Evolutionary conservation across 2,329 filamentous ascomycete genomes (phyloP).

Genomic region (Neospermospora avenae): DNA sequence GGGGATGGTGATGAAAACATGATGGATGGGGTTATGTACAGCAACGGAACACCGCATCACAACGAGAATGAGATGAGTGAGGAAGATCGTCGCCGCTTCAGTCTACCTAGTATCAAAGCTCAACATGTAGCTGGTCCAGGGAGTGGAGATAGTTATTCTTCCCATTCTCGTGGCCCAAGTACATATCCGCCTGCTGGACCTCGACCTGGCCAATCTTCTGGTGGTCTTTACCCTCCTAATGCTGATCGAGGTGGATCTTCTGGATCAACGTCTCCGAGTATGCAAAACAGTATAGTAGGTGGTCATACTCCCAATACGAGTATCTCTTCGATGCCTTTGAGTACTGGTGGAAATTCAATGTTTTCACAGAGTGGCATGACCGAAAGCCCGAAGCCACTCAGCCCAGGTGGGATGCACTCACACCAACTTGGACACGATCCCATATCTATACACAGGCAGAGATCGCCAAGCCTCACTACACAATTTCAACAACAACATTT

Average conservation of each 20-base stretch:
- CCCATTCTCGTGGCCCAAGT: conserved; percentile 64
- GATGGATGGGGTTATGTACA: conserved; percentile 55
- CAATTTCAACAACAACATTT: conserved; percentile 64
- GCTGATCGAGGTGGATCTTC: conserved; percentile 49
- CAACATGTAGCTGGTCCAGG: conserved; percentile 57
- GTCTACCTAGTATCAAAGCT: conserved; percentile 71
- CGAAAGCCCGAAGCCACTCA: conserved; percentile 83
- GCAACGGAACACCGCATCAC: conserved; percentile 42
- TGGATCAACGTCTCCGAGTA: conserved; percentile 53
- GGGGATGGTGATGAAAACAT: conserved; percentile 52
- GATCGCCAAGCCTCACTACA: conserved; percentile 63
- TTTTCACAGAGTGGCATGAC: conserved; percentile 73
- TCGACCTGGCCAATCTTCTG: conserved; percentile 45
- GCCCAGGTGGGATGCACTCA: conserved; percentile 51
- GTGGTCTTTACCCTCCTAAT: conserved; percentile 61
- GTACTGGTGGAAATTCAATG: conserved; percentile 45
- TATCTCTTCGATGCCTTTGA: conserved; percentile 47
- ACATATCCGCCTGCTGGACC: conserved; percentile 73
- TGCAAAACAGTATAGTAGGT: conserved; percentile 36
- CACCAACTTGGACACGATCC: conserved; percentile 53
- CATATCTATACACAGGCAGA: conserved; percentile 50
- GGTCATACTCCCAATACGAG: conserved; percentile 49
- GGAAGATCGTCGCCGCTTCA: conserved; percentile 61
- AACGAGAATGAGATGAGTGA: conserved; percentile 60
- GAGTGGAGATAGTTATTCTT: conserved; percentile 37